Percentiles rank a stretch among this genome's conserved stretches.
phyloP scores from a whole-genome alignment of 2,329 filamentous ascomycete genomes.

The Neofusicoccum umdonicola region DNA sequence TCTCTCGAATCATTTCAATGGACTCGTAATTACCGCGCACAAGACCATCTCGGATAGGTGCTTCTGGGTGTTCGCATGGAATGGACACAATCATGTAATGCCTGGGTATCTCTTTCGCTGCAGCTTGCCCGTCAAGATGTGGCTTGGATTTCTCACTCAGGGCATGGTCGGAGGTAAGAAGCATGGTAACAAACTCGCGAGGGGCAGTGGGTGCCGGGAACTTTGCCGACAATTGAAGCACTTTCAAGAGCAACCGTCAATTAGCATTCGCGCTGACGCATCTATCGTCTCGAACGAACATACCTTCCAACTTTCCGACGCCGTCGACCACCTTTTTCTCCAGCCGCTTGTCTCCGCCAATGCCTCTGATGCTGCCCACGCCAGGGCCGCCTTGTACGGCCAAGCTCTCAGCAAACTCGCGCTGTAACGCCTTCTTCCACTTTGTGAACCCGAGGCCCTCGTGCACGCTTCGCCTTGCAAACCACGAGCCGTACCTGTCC shows the following conservation, averaged over 20 bases:
- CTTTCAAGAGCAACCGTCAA: slow-evolving; percentile 40
- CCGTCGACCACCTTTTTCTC: slow-evolving; percentile 61
- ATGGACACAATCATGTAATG: slow-evolving; percentile 87
- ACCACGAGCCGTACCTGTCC: slow-evolving; percentile 86
- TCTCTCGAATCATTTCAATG: slow-evolving; percentile 84
- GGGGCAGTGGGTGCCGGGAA: slow-evolving; percentile 87
- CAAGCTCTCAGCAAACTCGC: slow-evolving; percentile 77
- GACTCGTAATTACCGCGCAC: slow-evolving; percentile 87
- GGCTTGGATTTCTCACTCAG: slow-evolving; percentile 46
- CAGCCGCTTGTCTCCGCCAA: slow-evolving; percentile 74
- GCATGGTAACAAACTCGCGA: slow-evolving; percentile 79
- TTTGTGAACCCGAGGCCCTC: slow-evolving; percentile 72
- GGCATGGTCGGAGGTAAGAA: slow-evolving; percentile 63
- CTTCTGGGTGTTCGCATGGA: slow-evolving; percentile 74
- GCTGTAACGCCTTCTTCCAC: slow-evolving; percentile 73
- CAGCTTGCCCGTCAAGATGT: slow-evolving; percentile 26
- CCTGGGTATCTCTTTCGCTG: slow-evolving; percentile 49
- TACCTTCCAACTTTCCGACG: slow-evolving; percentile 63
- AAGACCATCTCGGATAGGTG: slow-evolving; percentile 67
- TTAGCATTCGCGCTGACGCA: not conserved
- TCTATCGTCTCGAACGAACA: slow-evolving; percentile 20
- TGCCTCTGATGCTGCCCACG: slow-evolving; percentile 74
- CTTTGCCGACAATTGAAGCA: slow-evolving; percentile 83
- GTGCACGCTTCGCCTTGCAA: slow-evolving; percentile 80
- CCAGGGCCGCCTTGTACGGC: slow-evolving; percentile 68